Percentiles rank a stretch among this genome's conserved stretches.
These are phyloP conservation scores for Mucor lusitanicus DNA, from an alignment of 371 early-diverging fungal genomes.

Conservation along the genomic window DNA sequence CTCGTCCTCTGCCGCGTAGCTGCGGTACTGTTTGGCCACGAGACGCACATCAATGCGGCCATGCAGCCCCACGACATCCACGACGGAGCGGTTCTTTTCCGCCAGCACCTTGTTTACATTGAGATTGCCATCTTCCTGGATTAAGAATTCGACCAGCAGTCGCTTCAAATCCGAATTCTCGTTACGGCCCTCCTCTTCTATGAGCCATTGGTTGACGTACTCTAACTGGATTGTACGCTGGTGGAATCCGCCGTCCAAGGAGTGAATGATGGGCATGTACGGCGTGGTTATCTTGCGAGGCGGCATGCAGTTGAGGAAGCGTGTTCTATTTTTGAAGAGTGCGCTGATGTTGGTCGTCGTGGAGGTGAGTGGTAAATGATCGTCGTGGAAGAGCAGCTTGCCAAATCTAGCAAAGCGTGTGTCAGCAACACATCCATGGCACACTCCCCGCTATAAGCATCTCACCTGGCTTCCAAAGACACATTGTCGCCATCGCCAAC, in stretches of 20 bases:
- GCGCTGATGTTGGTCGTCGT: not conserved
- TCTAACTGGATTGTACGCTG: conserved; percentile 29
- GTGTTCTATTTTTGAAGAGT: conserved; percentile 18
- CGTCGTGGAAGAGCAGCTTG: conserved; percentile 29
- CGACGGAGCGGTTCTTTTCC: conserved; percentile 25
- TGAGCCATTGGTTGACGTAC: conserved; percentile 26
- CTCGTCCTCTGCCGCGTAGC: conserved; percentile 1
- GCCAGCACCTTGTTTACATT: conserved; percentile 20
- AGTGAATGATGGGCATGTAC: conserved; percentile 21
- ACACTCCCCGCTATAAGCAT: too few relatives aligned
- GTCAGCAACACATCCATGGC: not conserved
- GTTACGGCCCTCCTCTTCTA: not conserved
- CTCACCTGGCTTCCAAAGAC: conserved; percentile 37
- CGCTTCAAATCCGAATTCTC: conserved; percentile 13
- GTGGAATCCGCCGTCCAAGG: conserved; percentile 17
- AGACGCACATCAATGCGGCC: conserved; percentile 38
- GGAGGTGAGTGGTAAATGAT: not conserved
- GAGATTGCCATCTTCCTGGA: conserved; percentile 30
- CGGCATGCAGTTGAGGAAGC: conserved; percentile 37
- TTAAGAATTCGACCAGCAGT: conserved; percentile 28
- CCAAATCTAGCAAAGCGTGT: conserved; percentile 33
- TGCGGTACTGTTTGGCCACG: conserved; percentile 22
- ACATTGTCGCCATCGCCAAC: conserved; percentile 11
- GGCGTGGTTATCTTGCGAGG: conserved; percentile 24
- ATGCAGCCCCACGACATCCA: conserved; percentile 30